Base-by-base conservation (phyloP, 1,139 yeast species). In the Scheffersomyces lignicola region DNA sequence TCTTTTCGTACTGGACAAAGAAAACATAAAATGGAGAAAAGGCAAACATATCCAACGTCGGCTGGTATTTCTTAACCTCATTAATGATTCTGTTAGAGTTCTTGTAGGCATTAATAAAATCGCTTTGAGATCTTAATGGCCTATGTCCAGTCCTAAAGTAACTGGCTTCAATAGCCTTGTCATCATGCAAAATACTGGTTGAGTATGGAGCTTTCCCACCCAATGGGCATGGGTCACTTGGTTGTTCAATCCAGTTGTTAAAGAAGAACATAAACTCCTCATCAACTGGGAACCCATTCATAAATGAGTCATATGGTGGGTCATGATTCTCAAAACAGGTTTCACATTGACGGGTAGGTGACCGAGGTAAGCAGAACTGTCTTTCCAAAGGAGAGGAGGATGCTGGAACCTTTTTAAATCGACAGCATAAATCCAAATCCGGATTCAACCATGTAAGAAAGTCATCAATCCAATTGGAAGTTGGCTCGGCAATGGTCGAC, bases 161-260 rank as follows among this genome's bases (percentile, higher is more conserved):
- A 3, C 92, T 79, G 1, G 94, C 69, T 4, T 55, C 47, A 14
- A 90, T 72, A 1, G 49, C 50, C 8, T 48, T 37, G 0, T 65
- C 60, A 12, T 67, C 60, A 16, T 51, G 37, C 1, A 71, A 58
- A 12, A 92, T 67, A 0, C 94, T 72, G 5, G 67, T 61, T 1
- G 85, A 73, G 52, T 90, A 92, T 0, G 97, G 95, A 0, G 97
- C 97, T 51, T 86, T 84, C 1, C 98, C 98, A 3, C 96, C 97
- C 20, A 92, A 66, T 1, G 97, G 97, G 58, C 98, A 92, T 3
- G 94, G 89, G 49, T 87, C 95, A 39, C 96, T 84, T 2, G 80
- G 80, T 29, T 87, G 87, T 29, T 79, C 70, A 20, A 92, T 86
- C 98, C 98, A 92, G 31, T 83, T 78, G 17, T 76, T 60, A 54